Conservation (phyloP, 2,329 filamentous ascomycete genomes). For the Trichoderma semiorbis region DNA sequence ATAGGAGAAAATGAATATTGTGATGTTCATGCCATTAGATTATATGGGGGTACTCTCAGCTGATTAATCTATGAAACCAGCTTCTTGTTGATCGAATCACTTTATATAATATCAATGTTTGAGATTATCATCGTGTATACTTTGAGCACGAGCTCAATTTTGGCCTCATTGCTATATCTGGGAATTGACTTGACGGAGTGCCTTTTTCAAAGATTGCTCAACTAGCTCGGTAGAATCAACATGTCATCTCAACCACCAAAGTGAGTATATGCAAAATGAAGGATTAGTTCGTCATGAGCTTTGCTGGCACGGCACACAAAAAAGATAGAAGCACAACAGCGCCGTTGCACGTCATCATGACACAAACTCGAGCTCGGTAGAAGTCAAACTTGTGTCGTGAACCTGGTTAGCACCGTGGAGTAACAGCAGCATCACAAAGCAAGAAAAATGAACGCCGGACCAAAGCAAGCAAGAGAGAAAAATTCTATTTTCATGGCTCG, state of each 20-base stretch:
- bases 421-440: not conserved
- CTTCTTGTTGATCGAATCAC: not conserved
- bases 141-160: not conserved
- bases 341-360: not conserved
- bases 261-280: not conserved
- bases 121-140: not conserved
- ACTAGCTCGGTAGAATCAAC: not conserved
- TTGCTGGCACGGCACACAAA: not conserved
- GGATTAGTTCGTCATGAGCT: not conserved
- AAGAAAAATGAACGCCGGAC: not conserved
- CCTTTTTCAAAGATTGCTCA: not conserved
- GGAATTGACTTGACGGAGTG: not conserved
- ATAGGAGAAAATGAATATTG: not conserved
- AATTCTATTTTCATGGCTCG: conserved; percentile 16
- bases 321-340: not conserved
- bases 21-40: not conserved
- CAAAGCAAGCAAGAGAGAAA: conserved; percentile 4
- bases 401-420: not conserved
- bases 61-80: not conserved
- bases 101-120: not conserved
- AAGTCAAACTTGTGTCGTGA: not conserved
- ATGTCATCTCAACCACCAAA: not conserved
- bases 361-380: not conserved
- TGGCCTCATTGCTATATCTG: not conserved
- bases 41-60: not conserved